Evolutionary conservation across 2,329 filamentous ascomycete species (phyloP).

Genomic region (Trichoderma arundinaceum): DNA sequence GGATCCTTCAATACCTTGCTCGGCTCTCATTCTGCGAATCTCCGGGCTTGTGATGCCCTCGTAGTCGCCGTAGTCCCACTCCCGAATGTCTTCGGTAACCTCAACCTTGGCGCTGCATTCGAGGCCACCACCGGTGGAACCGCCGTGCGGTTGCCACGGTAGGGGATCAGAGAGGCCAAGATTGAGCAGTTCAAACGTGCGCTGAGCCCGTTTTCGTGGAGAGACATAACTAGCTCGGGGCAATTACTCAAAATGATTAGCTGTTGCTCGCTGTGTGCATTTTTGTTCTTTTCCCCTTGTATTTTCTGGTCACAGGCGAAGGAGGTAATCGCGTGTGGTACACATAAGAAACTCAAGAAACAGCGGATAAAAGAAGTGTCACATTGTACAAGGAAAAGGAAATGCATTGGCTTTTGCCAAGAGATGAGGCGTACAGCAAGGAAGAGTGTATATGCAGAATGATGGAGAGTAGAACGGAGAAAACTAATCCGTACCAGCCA

Average conservation of each 20-base stretch:
- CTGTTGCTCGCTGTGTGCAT: neutral
- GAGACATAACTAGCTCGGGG: slow-evolving; percentile 72
- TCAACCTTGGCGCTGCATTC: slow-evolving; percentile 66
- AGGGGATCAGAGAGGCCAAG: slow-evolving; percentile 70
- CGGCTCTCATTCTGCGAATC: slow-evolving; percentile 64
- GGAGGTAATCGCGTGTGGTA: neutral
- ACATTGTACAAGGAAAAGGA: neutral
- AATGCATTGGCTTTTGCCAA: neutral
- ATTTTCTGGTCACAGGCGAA: neutral
- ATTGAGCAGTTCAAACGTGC: slow-evolving; percentile 86
- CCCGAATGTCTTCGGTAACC: slow-evolving; percentile 73
- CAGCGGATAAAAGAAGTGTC: neutral
- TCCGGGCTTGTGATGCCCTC: slow-evolving; percentile 77
- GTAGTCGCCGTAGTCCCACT: slow-evolving; percentile 90
- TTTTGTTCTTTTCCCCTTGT: neutral
- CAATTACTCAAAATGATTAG: neutral
- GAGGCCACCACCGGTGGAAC: slow-evolving; percentile 45
- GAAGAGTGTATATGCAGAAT: neutral
- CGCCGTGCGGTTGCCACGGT: slow-evolving; percentile 68
- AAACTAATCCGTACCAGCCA: neutral
- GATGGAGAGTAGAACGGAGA: neutral
- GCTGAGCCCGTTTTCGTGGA: slow-evolving; percentile 81
- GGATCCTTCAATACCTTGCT: slow-evolving; percentile 60
- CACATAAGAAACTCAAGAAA: neutral
- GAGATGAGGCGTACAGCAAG: neutral